Evolutionary conservation across 1,139 yeast genomes (phyloP), one percentile per base, ranked within the genome.

Genomic region (Kodamaea plutei): DNA sequence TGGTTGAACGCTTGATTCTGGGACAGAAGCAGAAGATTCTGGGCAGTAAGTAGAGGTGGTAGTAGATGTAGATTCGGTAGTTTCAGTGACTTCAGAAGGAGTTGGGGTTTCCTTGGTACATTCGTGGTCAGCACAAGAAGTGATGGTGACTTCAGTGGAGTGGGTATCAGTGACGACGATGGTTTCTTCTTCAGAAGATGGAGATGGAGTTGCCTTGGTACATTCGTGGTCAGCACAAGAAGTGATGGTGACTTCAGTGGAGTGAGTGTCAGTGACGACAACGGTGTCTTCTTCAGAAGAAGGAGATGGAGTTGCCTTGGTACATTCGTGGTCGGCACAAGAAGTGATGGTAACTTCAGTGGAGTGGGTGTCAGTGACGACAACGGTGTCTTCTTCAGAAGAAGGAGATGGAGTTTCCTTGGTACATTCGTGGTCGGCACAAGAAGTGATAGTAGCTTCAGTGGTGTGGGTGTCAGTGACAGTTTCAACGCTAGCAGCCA

Each of bases 291-390:
- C 34, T 18, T 30, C 32, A 15, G 30, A 26, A 12, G 13, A 10
- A 4, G 17, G 7, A 31, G 30, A 2, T 9, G 12, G n/a, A 30
- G 47, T 52, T 37, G 58, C 47, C 31, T 41, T 38, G 32, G 45
- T 45, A 43, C 68, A 61, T 33, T 53, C 56, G 46, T 64, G 41
- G 43, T 63, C 57, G 25, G 63, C 45, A 48, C 73, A 67, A 28
- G 65, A 55, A 36, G 71, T 65, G 54, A 67, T 55, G 45, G 73
- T 67, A 36, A 56, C 64, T 34, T 54, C 61, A 35, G 62, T 57
- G 43, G 69, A 59, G 44, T 43, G 36, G 40, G 41, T 31, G 16
- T 58, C 48, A 36, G 71, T 64, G 41, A 62, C 30, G 11, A 26
- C 25, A 14, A 14, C 15, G 17, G 23, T 18, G 8, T 29, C 39